Evolutionary conservation across 2,329 filamentous ascomycete species (phyloP).

Genomic region (Phoma herbarum): DNA sequence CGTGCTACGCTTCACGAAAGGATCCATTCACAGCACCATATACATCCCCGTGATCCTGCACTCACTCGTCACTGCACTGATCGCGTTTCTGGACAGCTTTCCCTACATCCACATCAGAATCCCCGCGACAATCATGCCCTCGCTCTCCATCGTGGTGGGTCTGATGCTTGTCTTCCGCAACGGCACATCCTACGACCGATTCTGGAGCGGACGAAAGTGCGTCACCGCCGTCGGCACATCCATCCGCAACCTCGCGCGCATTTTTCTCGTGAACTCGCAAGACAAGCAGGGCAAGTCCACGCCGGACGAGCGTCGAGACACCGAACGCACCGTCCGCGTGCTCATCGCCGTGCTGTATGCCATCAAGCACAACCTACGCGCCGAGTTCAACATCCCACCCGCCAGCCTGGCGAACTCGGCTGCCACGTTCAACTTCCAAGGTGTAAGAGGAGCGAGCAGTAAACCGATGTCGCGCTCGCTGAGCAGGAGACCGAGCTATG

Average conservation of each 20-base stretch:
- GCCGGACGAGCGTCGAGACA: slow-evolving; percentile 60
- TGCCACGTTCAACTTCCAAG: slow-evolving; percentile 23
- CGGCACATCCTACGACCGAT: slow-evolving; percentile 69
- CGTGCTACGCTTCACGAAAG: slow-evolving; percentile 70
- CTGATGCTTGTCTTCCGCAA: slow-evolving; percentile 74
- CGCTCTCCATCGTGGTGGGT: slow-evolving; percentile 71
- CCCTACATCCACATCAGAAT: slow-evolving; percentile 62
- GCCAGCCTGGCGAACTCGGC: slow-evolving; percentile 37
- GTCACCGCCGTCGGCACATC: slow-evolving; percentile 66
- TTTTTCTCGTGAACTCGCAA: slow-evolving; percentile 61
- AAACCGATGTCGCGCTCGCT: slow-evolving; percentile 22
- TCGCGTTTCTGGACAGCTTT: slow-evolving; percentile 65
- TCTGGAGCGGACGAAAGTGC: slow-evolving; percentile 68
- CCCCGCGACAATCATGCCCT: slow-evolving; percentile 68
- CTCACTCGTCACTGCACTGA: slow-evolving; percentile 64
- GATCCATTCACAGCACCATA: slow-evolving; percentile 68
- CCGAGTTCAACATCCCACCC: slow-evolving; percentile 63
- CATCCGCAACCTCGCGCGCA: slow-evolving; percentile 67
- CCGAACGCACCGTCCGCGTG: slow-evolving; percentile 67
- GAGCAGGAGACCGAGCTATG: slow-evolving; percentile 40
- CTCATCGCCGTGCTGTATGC: slow-evolving; percentile 70
- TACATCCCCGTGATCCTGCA: slow-evolving; percentile 66
- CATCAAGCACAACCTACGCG: slow-evolving; percentile 70
- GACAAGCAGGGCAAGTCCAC: slow-evolving; percentile 33
- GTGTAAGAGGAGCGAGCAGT: slow-evolving; percentile 23